phyloP scores from a whole-genome alignment of 2,329 filamentous ascomycete genomes.

The Colletotrichum incanum region DNA sequence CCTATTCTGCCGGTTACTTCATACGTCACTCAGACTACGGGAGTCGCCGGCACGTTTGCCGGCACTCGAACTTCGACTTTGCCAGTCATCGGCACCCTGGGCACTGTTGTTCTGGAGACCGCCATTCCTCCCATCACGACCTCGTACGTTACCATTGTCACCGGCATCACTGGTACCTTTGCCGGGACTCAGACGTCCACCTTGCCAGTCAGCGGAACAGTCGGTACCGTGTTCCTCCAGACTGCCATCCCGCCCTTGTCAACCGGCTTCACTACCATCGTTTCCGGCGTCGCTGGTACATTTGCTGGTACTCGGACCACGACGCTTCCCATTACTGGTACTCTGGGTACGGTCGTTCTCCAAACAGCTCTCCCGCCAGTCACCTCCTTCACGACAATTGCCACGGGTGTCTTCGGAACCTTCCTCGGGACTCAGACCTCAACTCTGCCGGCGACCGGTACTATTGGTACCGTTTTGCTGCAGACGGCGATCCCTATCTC shows the following conservation, averaged over 20 bases:
- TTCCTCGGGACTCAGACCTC: conserved; percentile 4
- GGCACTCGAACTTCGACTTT: conserved; percentile 23
- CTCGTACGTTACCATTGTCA: conserved; percentile 6
- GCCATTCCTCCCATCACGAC: conserved; percentile 9
- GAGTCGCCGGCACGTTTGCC: conserved; percentile 17
- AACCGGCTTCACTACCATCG: neutral
- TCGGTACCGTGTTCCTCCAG: conserved; percentile 8
- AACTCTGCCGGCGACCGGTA: conserved; percentile 1
- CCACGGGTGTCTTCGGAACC: conserved; percentile 10
- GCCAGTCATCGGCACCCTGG: neutral
- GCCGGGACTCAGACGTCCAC: conserved; percentile 10
- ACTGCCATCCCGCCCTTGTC: conserved; percentile 6
- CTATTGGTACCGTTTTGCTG: conserved; percentile 14
- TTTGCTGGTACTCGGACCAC: neutral
- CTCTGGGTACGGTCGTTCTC: conserved; percentile 10
- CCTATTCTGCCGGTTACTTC: neutral
- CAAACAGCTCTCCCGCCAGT: conserved; percentile 6
- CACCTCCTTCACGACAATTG: conserved; percentile 5
- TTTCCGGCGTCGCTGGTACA: neutral
- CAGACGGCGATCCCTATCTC: conserved; percentile 27
- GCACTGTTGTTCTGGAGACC: conserved; percentile 23
- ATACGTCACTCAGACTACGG: conserved; percentile 15
- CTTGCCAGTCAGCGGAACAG: neutral
- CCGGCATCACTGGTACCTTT: conserved; percentile 14
- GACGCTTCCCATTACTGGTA: neutral